Evolutionary conservation across 352 stramenopile genomes (phyloP).

Genomic region (Blastocystis sp.): DNA sequence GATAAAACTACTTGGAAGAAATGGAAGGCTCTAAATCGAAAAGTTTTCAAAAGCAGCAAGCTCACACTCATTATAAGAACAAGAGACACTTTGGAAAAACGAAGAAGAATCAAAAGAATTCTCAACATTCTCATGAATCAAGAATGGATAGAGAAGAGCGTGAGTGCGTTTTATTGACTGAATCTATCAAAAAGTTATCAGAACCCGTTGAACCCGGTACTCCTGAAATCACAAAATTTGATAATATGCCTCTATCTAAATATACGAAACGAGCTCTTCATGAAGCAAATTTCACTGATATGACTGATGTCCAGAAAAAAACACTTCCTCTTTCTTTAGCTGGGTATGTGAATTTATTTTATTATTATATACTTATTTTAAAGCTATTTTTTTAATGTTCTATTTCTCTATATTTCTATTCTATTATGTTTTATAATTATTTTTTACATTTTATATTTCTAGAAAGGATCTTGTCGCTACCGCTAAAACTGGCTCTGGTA

Average conservation of each 20-base stretch:
- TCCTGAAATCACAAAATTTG: conserved; percentile 46
- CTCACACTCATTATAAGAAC: no score
- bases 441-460: background rate
- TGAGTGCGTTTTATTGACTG: no score
- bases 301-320: conserved; percentile 66
- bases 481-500: conserved; percentile 72
- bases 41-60: no score
- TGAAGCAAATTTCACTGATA: conserved; percentile 52
- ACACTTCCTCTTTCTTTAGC: conserved; percentile 62
- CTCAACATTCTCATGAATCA: no score
- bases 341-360: conserved; percentile 54
- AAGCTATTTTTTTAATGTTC: conserved; percentile 23
- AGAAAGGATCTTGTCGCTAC: conserved; percentile 65
- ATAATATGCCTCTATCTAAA: conserved; percentile 59
- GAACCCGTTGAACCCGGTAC: no score
- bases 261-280: conserved; percentile 55
- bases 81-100: no score
- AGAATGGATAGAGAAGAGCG: no score
- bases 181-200: no score
- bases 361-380: conserved; percentile 60
- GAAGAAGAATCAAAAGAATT: no score
- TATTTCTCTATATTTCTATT: conserved; percentile 64
- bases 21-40: no score
- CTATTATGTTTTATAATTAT: no score
- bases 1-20: no score